phyloP scores from a whole-genome alignment of 768 basidiomycete genomes.

The Coprinopsis sp. region DNA sequence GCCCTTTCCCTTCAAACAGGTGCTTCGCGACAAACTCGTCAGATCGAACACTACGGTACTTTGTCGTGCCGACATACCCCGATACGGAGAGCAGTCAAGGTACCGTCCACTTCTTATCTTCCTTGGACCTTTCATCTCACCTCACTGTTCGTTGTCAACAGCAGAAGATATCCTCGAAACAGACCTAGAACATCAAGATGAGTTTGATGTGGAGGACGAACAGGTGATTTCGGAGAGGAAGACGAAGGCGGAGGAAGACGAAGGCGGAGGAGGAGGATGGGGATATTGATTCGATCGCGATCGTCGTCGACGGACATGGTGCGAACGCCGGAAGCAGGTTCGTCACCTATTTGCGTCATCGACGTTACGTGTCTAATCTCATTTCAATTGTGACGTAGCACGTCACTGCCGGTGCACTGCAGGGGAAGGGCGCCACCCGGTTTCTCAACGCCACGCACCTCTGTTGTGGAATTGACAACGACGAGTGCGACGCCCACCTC shows the following conservation, averaged over 20 bases:
- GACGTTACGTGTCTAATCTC: too few species aligned
- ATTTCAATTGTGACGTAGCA: too few species aligned
- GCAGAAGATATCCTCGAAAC: constrained; percentile 37
- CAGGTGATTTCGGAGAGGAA: constrained; percentile 98
- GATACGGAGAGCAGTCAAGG: constrained; percentile 13
- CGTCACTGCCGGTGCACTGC: too few species aligned
- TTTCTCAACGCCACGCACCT: too few species aligned
- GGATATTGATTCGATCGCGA: constrained; percentile 52
- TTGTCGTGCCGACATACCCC: constrained; percentile 63
- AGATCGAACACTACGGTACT: constrained; percentile 86
- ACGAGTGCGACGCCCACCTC: too few species aligned
- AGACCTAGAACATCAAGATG: constrained; percentile 72
- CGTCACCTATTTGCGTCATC: too few species aligned
- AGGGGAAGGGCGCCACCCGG: too few species aligned
- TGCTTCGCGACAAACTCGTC: constrained; percentile 90
- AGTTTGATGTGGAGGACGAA: constrained; percentile 89
- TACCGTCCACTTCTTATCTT: constrained; percentile 4
- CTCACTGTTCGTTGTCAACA: not conserved
- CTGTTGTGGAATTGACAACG: too few species aligned
- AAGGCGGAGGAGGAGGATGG: constrained; percentile 77
- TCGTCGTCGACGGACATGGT: too few species aligned
- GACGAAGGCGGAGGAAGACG: constrained; percentile 78
- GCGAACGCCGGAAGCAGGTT: too few species aligned
- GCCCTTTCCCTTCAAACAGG: constrained; percentile 26
- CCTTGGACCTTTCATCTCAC: constrained; percentile 1